phyloP scores from a whole-genome alignment of 2,329 filamentous ascomycete genomes.

The Fusarium lateritium region DNA sequence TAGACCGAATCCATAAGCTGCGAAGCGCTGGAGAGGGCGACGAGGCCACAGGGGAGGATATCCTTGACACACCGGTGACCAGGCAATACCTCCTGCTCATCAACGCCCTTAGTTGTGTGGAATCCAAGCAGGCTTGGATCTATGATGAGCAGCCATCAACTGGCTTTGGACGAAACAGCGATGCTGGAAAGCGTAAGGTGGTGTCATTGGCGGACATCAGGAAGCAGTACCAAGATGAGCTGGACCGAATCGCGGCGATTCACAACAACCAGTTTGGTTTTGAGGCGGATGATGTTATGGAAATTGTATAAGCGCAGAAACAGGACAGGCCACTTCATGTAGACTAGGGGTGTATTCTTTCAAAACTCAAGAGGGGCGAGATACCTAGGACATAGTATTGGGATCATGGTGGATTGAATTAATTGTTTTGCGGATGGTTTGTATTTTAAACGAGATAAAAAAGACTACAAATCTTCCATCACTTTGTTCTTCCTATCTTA shows the following conservation, averaged over 20 bases:
- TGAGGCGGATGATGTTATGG: constrained; percentile 68
- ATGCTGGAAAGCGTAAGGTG: constrained; percentile 75
- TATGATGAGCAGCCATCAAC: constrained; percentile 57
- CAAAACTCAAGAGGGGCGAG: constrained; percentile 46
- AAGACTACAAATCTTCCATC: constrained; percentile 46
- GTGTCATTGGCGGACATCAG: constrained; percentile 89
- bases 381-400: constrained; percentile 52
- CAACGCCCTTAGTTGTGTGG: constrained; percentile 91
- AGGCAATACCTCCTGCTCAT: constrained; percentile 91
- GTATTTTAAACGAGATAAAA: constrained; percentile 38
- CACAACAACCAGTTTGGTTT: constrained; percentile 93
- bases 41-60: constrained; percentile 67
- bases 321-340: constrained; percentile 34
- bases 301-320: constrained; percentile 58
- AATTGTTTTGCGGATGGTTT: constrained; percentile 41
- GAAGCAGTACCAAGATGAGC: constrained; percentile 89
- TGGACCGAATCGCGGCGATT: constrained; percentile 90
- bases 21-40: constrained; percentile 72
- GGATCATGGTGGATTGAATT: constrained; percentile 48
- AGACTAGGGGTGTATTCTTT: constrained; percentile 47
- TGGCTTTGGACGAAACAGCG: constrained; percentile 43
- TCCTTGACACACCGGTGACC: constrained; percentile 74
- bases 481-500: constrained; percentile 46
- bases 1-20: constrained; percentile 75
- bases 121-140: constrained; percentile 85